Conservation (phyloP, 306 rosid genomes). For the Fragaria nilgerrensis region DNA sequence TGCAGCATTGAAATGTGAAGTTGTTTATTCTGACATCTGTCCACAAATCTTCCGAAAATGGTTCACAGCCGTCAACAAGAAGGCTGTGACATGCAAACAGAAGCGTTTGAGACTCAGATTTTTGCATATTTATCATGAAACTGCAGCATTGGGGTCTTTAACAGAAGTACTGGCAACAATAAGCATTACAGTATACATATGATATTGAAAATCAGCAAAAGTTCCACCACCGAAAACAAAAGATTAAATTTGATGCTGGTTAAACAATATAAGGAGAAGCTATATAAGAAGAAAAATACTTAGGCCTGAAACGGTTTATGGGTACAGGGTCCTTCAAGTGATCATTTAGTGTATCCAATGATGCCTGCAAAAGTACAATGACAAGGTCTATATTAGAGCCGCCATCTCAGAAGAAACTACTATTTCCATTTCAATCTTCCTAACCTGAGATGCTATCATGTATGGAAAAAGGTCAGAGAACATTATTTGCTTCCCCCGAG, state of each 20-base stretch:
- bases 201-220: background rate
- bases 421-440: conserved; percentile 20
- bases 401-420: background rate
- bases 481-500: conserved; percentile 46
- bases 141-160: background rate
- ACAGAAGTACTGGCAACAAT: background rate
- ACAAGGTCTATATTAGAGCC: conserved; percentile 7
- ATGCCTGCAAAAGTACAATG: conserved; percentile 54
- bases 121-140: background rate
- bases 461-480: conserved; percentile 68
- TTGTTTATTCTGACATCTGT: conserved; percentile 57
- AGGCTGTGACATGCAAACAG: conserved; percentile 46
- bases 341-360: conserved; percentile 65
- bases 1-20: conserved; percentile 65
- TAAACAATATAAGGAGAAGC: background rate
- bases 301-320: conserved; percentile 82
- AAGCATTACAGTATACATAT: background rate
- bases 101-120: background rate
- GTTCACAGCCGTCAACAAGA: conserved; percentile 66
- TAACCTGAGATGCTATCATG: conserved; percentile 67
- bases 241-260: background rate
- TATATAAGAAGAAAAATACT: conserved; percentile 38
- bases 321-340: conserved; percentile 62
- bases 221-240: background rate
- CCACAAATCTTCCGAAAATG: conserved; percentile 88